Conservation (phyloP, 306 rosid genomes). For the Macrotyloma uniflorum region DNA sequence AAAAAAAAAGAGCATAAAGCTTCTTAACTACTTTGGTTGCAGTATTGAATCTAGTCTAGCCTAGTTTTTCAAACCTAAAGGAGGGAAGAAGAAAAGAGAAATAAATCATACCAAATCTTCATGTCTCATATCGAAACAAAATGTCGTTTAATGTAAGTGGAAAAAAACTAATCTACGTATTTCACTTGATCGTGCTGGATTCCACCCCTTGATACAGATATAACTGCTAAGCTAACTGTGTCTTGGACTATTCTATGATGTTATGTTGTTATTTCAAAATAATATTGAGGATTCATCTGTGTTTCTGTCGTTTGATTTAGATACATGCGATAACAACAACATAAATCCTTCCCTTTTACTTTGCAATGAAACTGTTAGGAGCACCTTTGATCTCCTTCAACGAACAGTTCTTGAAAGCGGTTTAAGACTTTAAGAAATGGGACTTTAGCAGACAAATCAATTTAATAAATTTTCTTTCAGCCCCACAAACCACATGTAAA, state of each 20-base stretch:
- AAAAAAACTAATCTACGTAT: not conserved
- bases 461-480: constrained; percentile 28
- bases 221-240: constrained; percentile 23
- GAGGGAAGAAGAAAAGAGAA: not conserved
- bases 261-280: constrained; percentile 23
- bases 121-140: not conserved
- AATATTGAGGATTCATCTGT: not conserved
- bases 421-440: constrained; percentile 19
- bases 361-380: constrained; percentile 24
- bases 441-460: constrained; percentile 38
- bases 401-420: constrained; percentile 35
- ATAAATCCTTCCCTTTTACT: constrained; percentile 16
- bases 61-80: constrained; percentile 15
- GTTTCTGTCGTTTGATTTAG: constrained; percentile 28
- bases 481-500: constrained; percentile 39
- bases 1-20: not conserved
- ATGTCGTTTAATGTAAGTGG: not conserved
- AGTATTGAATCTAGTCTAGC: not conserved
- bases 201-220: constrained; percentile 17
- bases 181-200: constrained; percentile 18
- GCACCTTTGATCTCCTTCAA: constrained; percentile 28
- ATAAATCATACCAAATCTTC: not conserved
- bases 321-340: constrained; percentile 11
- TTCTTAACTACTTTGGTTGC: not conserved
- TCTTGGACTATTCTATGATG: constrained; percentile 24